phyloP scores from a whole-genome alignment of 495 filamentous ascomycete genomes.

The Saxophila tyrrhenica region DNA sequence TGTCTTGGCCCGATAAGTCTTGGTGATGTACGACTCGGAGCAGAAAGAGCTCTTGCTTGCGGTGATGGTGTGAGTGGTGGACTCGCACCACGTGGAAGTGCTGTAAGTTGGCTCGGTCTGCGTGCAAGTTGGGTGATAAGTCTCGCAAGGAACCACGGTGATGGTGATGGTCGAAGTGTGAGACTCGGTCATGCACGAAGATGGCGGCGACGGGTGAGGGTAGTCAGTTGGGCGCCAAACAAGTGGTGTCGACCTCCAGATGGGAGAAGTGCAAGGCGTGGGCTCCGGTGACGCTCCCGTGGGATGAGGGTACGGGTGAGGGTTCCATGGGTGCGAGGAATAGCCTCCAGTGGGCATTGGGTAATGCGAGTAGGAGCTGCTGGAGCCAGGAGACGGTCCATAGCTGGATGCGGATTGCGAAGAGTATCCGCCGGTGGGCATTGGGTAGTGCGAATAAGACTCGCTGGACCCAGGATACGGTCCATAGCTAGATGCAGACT shows the following conservation, averaged over 20 bases:
- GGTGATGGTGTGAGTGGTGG: background rate
- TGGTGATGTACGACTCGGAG: background rate
- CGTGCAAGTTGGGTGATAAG: background rate
- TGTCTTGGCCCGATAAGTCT: background rate
- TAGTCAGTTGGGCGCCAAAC: background rate
- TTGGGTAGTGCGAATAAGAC: background rate
- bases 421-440: background rate
- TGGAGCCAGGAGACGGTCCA: background rate
- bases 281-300: no score
- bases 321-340: background rate
- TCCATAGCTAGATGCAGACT: no score
- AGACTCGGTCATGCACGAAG: background rate
- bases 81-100: background rate
- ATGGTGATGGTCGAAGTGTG: background rate
- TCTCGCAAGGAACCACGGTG: background rate
- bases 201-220: background rate
- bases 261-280: background rate
- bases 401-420: no score
- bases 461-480: background rate
- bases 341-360: background rate
- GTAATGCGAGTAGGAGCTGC: background rate
- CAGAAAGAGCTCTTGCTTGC: background rate
- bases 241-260: background rate
- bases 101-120: background rate
- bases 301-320: no score